Evolutionary conservation across 768 basidiomycete genomes (phyloP), one percentile per base, ranked within the genome.

Genomic region (Boletus fagicola): DNA sequence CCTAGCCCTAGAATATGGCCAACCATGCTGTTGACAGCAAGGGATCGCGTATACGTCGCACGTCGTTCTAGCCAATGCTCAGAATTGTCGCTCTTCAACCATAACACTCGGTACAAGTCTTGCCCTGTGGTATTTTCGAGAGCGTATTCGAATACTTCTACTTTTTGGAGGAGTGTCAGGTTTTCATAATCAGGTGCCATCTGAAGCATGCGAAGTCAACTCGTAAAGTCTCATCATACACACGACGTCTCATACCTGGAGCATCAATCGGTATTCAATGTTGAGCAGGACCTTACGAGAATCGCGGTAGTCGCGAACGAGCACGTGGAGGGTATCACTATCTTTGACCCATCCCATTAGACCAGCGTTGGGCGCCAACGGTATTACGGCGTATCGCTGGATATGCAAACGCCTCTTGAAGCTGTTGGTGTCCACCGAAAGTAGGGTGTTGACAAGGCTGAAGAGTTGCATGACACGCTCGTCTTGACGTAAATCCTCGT

Each of bases 161-260:
- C 92, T 77, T 99, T 99, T 71, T 99, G 96, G 49, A 99, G 81
- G 5, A 98, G 78, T 31, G 89, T 93, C 31, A 98, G 77, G 65
- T 88, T 92, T 72, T 98, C 96, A 72, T 98, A 99, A 68, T 98
- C 96, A 11, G 97, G 96, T 10, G 97, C 97, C 96, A 98, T 98
- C 94, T 98, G 62, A 39, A 53, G 35, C 44, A 40, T 42, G 13
- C 39, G 13, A 39, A 22, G 53, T 63, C 22, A 62, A 49, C 20
- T 45, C 35, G 22, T 30, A 38, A 43, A 22, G 12, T 35, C n/a
- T 49, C 45, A 28, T 11, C n/a, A 39, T 31, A 85, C 86, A 77
- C 92, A 90, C 4, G 92, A 82, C 83, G 92, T 92, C 35, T 40
- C 58, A 36, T 45, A 90, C 94, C 81, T 99, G 97, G 8, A 98